These are phyloP conservation scores for Emericellopsis cladophorae DNA, from an alignment of 2,329 filamentous ascomycete species.

Conservation along the genomic window DNA sequence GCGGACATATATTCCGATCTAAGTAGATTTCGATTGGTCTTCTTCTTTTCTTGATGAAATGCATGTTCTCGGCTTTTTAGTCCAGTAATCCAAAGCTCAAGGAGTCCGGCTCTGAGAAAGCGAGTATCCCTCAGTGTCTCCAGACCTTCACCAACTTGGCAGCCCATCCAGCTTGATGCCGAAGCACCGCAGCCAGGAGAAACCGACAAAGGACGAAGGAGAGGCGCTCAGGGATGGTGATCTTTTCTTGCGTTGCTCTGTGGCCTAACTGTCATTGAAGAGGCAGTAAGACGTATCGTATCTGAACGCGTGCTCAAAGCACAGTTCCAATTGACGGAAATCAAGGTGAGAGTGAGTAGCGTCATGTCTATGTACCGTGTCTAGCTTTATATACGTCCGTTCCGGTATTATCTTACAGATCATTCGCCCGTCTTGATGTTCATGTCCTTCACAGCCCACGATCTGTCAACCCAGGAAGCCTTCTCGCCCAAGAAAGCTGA, in stretches of 20 bases:
- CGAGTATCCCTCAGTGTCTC: slow-evolving; percentile 23
- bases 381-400: background rate
- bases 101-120: slow-evolving; percentile 50
- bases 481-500: slow-evolving; percentile 72
- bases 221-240: slow-evolving; percentile 2
- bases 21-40: too few relatives aligned
- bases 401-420: background rate
- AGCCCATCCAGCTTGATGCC: background rate
- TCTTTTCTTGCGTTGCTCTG: slow-evolving; percentile 47
- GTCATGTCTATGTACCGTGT: slow-evolving; percentile 3
- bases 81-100: slow-evolving; percentile 46
- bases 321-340: background rate
- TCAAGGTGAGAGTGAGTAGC: slow-evolving; percentile 2
- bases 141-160: slow-evolving; percentile 4
- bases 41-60: too few relatives aligned
- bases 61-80: slow-evolving; percentile 52
- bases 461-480: slow-evolving; percentile 61
- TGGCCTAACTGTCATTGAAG: slow-evolving; percentile 43
- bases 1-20: background rate
- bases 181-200: background rate
- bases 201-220: background rate
- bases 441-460: slow-evolving; percentile 68
- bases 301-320: slow-evolving; percentile 35
- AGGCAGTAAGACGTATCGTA: slow-evolving; percentile 50
- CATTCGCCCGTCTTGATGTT: slow-evolving; percentile 38